phyloP scores from a whole-genome alignment of 1,284 basidiomycete species.

The Meripilus lineatus region DNA sequence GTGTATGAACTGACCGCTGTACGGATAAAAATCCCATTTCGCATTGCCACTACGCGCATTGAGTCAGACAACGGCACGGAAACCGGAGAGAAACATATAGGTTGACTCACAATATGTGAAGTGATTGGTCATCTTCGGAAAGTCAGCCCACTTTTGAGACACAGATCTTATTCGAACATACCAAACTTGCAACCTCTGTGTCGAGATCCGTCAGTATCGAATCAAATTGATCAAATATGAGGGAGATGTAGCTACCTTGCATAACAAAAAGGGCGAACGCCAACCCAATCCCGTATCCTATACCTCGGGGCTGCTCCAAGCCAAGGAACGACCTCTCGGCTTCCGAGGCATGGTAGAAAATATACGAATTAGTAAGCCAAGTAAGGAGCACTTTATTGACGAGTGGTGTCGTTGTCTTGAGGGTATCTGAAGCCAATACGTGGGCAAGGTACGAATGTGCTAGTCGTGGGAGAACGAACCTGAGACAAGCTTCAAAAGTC shows the following conservation, averaged over 20 bases:
- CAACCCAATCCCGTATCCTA: constrained; percentile 58
- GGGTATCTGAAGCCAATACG: constrained; percentile 38
- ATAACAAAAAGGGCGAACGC: constrained; percentile 62
- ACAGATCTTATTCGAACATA: constrained; percentile 15
- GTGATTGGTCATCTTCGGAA: constrained; percentile 42
- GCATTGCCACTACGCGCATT: constrained; percentile 40
- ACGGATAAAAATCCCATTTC: constrained; percentile 45
- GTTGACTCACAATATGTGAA: constrained; percentile 35
- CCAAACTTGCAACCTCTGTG: constrained; percentile 47
- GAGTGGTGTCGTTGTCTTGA: constrained; percentile 58
- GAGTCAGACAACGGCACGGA: not conserved
- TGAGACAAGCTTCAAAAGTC: constrained; percentile 47
- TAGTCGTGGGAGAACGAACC: constrained; percentile 33
- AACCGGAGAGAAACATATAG: not conserved
- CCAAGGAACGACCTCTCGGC: constrained; percentile 28
- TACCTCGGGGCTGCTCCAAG: constrained; percentile 36
- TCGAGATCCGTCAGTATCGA: not conserved
- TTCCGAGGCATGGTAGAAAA: constrained; percentile 36
- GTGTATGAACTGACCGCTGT: constrained; percentile 36
- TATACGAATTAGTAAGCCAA: constrained; percentile 56
- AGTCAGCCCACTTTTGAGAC: not conserved
- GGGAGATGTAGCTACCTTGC: constrained; percentile 40
- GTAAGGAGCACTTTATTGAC: constrained; percentile 59
- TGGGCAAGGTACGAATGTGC: constrained; percentile 3
- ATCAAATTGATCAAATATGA: not conserved